Evolutionary conservation across 441 rosid genomes (phyloP), one percentile per base, ranked within the genome.

Genomic region (Aquilaria agallochum): DNA sequence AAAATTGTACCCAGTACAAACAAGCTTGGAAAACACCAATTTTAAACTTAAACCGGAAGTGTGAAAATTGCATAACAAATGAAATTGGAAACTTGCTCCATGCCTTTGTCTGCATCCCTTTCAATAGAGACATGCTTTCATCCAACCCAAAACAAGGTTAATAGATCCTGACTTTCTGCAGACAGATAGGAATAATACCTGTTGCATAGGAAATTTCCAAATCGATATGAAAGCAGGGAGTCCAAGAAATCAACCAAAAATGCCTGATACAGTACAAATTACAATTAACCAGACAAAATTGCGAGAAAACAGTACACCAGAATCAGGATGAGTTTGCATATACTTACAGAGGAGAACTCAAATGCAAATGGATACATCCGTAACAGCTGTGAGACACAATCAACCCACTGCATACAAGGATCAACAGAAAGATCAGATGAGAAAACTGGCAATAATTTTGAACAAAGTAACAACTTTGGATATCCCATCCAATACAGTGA

Each of bases 311-410:
- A 20, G 33, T n/a, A 49, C 46, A 30, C 50, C 32, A 9, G 47
- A 58, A 64, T 49, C 45, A 30, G 50, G 46, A 44, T 34, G 40
- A 3, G 33, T 46, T 14, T 11, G 44, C 50, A 50, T 62, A 68
- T 68, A 85, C 87, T 70, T 90, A 95, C 99, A 75, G 89, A 73
- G 66, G 97, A 88, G 78, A 90, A 95, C 81, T 95, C 97, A 50
- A 95, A 95, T 57, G 99, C 96, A 74, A 81, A 87, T 11, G 99
- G 98, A 83, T 95, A 92, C 87, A 95, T 90, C 69, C 99, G 84
- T 79, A 85, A 63, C 60, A 95, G 66, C 67, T 95, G 99, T 1
- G 98, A 87, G 49, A 95, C 85, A 68, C 99, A 92, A 74, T 95
- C 99, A 79, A 92, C 81, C 99, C 99, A 95, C 99, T 95, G 95